Conservation (phyloP, 148 eudicot species). For the Oxyria digyna region DNA sequence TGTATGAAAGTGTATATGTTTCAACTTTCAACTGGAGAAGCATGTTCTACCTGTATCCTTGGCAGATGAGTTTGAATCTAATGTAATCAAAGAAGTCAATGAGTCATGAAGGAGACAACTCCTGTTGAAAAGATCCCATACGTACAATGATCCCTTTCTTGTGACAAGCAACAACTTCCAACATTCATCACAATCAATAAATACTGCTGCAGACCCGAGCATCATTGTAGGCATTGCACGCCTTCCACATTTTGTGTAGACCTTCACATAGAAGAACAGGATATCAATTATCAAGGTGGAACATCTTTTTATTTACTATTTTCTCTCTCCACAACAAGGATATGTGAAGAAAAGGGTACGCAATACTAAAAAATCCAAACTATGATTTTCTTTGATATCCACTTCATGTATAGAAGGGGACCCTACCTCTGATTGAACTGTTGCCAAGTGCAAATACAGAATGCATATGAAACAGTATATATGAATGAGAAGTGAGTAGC, state of each 20-base stretch:
- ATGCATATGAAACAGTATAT: background rate
- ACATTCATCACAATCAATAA: conserved; percentile 82
- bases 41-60: conserved; percentile 6
- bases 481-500: background rate
- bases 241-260: conserved; percentile 89
- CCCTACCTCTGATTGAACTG: background rate
- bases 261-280: conserved; percentile 21
- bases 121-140: conserved; percentile 82
- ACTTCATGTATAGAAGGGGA: background rate
- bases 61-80: conserved; percentile 26
- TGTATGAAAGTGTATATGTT: background rate
- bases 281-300: background rate
- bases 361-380: background rate
- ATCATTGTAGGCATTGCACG: conserved; percentile 91
- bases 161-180: conserved; percentile 94
- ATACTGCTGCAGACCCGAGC: conserved; percentile 86
- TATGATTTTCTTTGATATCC: background rate
- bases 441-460: background rate
- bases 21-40: background rate
- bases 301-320: background rate
- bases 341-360: background rate
- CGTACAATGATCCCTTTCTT: conserved; percentile 61
- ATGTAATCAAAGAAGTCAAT: conserved; percentile 49
- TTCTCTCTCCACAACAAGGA: background rate
- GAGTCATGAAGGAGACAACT: conserved; percentile 88